Conservation (phyloP, 768 basidiomycete genomes). For the Boletus bicolor region DNA sequence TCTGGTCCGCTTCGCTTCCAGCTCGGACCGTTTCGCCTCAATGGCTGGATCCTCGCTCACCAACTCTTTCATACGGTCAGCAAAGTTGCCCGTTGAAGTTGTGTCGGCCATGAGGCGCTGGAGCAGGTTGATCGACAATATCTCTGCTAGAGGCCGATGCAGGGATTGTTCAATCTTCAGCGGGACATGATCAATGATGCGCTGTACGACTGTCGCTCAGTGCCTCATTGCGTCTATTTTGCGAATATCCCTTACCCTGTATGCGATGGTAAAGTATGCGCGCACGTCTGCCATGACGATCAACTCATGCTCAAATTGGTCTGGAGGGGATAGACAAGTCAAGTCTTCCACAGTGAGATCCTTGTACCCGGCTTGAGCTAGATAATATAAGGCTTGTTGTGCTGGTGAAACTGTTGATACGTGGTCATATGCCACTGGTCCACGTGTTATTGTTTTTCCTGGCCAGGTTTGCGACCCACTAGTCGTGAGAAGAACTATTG, state of each 20-base stretch:
- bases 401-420: background rate
- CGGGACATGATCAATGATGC: constrained; percentile 54
- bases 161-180: constrained; percentile 46
- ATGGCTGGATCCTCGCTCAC: constrained; percentile 46
- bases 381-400: constrained; percentile 18
- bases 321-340: constrained; percentile 21
- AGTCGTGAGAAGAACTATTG: no score
- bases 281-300: constrained; percentile 52
- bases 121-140: constrained; percentile 37
- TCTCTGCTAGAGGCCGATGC: constrained; percentile 37
- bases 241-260: constrained; percentile 38
- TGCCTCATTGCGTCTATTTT: background rate
- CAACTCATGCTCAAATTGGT: constrained; percentile 42
- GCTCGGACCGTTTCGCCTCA: constrained; percentile 33
- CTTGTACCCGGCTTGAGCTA: constrained; percentile 32
- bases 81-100: constrained; percentile 8
- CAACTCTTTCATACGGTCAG: constrained; percentile 37
- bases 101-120: constrained; percentile 28
- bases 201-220: constrained; percentile 31
- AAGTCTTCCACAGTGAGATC: constrained; percentile 25
- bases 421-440: no score
- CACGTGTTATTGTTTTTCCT: no score
- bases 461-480: no score
- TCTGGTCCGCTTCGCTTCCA: constrained; percentile 33
- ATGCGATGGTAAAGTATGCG: constrained; percentile 55